Evolutionary conservation across 352 stramenopile species (phyloP).

Genomic region (Phytophthora crassamura): DNA sequence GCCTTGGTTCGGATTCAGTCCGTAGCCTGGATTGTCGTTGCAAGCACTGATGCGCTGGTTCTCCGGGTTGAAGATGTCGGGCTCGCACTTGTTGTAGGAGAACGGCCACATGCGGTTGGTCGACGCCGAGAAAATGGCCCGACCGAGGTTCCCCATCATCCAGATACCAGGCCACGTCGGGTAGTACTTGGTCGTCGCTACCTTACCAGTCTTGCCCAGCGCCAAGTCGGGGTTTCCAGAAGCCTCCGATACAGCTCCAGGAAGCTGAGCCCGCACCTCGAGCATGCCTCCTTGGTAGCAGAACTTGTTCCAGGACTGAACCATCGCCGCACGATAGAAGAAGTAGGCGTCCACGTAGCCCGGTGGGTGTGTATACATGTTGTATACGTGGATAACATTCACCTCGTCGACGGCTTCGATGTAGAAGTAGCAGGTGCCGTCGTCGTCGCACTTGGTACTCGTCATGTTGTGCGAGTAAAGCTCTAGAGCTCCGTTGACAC

Average conservation of each 20-base stretch:
- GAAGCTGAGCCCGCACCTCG: constrained; percentile 89
- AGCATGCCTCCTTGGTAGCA: constrained; percentile 92
- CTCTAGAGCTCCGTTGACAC: constrained; percentile 86
- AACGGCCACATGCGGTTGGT: constrained; percentile 95
- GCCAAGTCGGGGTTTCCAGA: constrained; percentile 54
- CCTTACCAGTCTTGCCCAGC: constrained; percentile 26
- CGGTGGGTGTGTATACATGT: too few relatives aligned
- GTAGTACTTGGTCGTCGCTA: constrained; percentile 46
- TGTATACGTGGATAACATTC: too few relatives aligned
- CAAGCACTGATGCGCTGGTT: constrained; percentile 79
- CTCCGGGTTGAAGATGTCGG: constrained; percentile 31
- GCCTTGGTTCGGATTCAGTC: constrained; percentile 83
- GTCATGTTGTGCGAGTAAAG: too few relatives aligned
- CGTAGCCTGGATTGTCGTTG: constrained; percentile 90
- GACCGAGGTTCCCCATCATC: constrained; percentile 93
- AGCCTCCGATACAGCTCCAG: constrained; percentile 61
- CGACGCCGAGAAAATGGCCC: constrained; percentile 90
- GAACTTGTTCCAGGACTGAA: too few relatives aligned
- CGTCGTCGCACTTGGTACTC: too few relatives aligned
- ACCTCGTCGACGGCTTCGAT: too few relatives aligned
- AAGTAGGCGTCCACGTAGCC: too few relatives aligned
- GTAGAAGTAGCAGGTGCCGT: too few relatives aligned
- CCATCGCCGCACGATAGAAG: too few relatives aligned
- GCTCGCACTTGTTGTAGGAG: constrained; percentile 90
- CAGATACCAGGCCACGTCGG: constrained; percentile 92